Evolutionary conservation across 2,329 filamentous ascomycete genomes (phyloP), one percentile per base, ranked within the genome.

Genomic region (Penicillium sp.): DNA sequence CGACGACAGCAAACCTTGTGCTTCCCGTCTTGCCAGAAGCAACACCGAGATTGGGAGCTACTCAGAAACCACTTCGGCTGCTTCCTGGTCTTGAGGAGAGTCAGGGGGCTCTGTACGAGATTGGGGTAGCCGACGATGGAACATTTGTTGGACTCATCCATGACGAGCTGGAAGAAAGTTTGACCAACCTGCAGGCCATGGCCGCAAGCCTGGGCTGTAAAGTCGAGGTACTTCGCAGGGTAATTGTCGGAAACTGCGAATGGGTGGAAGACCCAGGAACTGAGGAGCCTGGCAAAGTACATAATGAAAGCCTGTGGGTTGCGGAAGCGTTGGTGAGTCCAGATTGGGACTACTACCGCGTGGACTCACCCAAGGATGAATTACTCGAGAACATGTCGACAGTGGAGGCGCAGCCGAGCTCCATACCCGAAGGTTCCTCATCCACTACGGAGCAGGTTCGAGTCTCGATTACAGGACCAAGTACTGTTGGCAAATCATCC

Each of bases 81-180:
- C 76, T 88, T 13, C 85, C 93, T 2, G 93, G 95, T 0, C 81
- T 99, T 8, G 94, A 98, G 74, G 93, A 97, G 74, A 97, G 93
- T 17, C 90, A 92, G 67, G 95, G 95, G 5, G 95, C 95, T 1
- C 78, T 98, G 54, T 99, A 99, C 70, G 94, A 99, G 76, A 96
- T 99, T 75, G 95, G 95, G 0, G 93, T 99, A 9, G 91, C 93
- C 30, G 95, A 99, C 75, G 93, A 98, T 79, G 95, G 95, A 7
- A 92, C 90, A 0, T 88, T 99, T 61, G 87, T 97, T 47, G 95
- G 95, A 0, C 82, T 99, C 51, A 91, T 92, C 2, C 88, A 91
- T 66, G 93, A 97, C 73, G 95, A 99, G 77, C 87, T 99, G 84
- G 87, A 94, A 64, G 94, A 98, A 77, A 97, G 93, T 74, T 83